A percentile compares a stretch with the other conserved stretches of the same genome.
These are phyloP conservation scores for Exophiala sp. DNA, from an alignment of 2,329 filamentous ascomycete genomes.

Conservation along the genomic window DNA sequence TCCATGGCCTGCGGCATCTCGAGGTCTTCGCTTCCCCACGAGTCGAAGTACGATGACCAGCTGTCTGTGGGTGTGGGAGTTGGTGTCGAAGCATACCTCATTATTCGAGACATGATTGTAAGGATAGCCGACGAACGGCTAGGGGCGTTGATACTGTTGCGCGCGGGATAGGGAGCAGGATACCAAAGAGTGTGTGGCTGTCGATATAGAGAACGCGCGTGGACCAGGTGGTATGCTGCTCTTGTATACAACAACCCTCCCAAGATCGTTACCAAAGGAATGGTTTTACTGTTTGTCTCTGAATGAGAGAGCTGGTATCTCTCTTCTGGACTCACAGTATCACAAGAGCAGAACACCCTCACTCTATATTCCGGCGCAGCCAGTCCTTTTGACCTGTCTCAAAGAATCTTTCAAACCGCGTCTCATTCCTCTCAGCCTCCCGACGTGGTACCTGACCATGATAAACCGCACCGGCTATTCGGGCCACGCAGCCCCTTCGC, in stretches of 20 bases:
- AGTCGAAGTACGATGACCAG: slow-evolving; percentile 25
- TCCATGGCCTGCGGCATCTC: slow-evolving; percentile 13
- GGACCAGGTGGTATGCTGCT: not conserved
- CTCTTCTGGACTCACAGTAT: not conserved
- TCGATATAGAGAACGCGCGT: not conserved
- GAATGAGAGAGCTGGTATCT: not conserved
- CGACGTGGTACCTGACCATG: not conserved
- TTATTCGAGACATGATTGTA: slow-evolving; percentile 5
- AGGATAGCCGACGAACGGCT: not conserved
- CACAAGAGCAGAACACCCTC: not conserved
- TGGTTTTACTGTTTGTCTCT: not conserved
- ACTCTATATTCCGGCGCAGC: not conserved
- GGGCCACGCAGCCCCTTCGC: not conserved
- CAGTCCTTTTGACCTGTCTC: not conserved
- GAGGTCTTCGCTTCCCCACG: slow-evolving; percentile 17
- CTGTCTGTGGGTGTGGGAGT: slow-evolving; percentile 16
- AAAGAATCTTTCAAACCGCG: not conserved
- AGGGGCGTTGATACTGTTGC: not conserved
- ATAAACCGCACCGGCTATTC: not conserved
- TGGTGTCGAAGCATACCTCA: slow-evolving; percentile 6
- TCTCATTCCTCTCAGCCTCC: not conserved
- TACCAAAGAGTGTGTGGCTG: not conserved
- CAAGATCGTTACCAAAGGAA: not conserved
- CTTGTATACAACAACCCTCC: not conserved
- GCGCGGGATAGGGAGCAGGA: not conserved